Base-by-base conservation (phyloP, 352 stramenopile genomes). In the Plasmopara halstedii region DNA sequence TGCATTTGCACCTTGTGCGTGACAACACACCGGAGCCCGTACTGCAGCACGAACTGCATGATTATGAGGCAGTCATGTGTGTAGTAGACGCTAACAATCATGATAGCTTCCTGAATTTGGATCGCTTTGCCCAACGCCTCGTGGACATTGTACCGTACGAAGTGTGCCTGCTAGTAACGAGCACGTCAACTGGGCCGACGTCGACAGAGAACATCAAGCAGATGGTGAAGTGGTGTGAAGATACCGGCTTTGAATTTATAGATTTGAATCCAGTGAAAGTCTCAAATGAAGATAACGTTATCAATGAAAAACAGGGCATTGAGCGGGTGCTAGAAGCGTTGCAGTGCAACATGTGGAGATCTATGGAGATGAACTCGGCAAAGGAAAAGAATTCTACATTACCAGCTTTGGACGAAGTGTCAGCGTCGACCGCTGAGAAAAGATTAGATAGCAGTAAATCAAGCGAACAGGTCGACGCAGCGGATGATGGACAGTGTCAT, bases 331-430 rank as follows among this genome's bases (percentile, higher is more conserved):
- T 91, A 14, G 79, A 91, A 42, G 76, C 73, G 10, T 50, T 91
- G 36, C 62, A 91, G 17, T 87, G 76, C 56, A 88, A 75, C 36
- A 83, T 88, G 70, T 91, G 79, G 79, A 46, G 49, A 11, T 86
- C 79, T 2, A 88, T 91, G 72, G 66, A 77, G 42, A 82, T 76
- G 62, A 49, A 56, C 1, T 43, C 44, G 43, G 45, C 42, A 1
- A 46, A 60, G 6, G 21, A 14, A 1, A 38, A 46, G 18, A n/a
- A 4, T 13, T 19, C 17, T 21, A 9, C 34, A 35, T 6, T 18
- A 6, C 13, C n/a, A 35, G 7, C 5, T 1, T 8, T 18, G 31
- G 4, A 45, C 29, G 20, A 21, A 31, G 11, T 27, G n/a, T 14
- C 42, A 14, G 31, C 48, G 27, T 21, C 46, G 10, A 27, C 26